Conservation (phyloP, 2,329 filamentous ascomycete genomes). For the Phialophora expanda region DNA sequence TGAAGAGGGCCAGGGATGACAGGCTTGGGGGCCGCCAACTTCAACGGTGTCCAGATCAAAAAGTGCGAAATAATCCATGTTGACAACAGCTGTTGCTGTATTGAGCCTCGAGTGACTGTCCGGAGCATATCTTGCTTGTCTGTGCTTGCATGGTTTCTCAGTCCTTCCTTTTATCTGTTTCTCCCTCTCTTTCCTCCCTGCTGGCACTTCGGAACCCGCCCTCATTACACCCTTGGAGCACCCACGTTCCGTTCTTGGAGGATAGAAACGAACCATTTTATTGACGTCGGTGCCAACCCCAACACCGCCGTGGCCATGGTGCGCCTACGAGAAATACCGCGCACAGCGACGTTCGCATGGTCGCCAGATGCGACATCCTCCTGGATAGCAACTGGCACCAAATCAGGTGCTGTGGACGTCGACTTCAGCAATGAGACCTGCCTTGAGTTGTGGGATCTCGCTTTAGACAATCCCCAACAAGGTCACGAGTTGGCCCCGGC, state of each 20-base stretch:
- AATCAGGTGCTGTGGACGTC: constrained; percentile 91
- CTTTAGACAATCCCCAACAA: constrained; percentile 75
- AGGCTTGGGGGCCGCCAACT: constrained; percentile 18
- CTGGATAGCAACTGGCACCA: constrained; percentile 88
- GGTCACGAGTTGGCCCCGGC: constrained; percentile 84
- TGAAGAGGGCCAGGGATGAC: constrained; percentile 30
- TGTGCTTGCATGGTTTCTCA: constrained; percentile 28
- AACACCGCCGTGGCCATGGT: constrained; percentile 69
- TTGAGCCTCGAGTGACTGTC: background rate
- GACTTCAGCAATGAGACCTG: constrained; percentile 98
- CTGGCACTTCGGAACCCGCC: background rate
- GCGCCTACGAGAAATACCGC: constrained; percentile 91
- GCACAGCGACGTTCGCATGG: constrained; percentile 98
- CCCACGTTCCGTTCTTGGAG: background rate
- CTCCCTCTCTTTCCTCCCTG: constrained; percentile 35
- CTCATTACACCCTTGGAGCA: background rate
- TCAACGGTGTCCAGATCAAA: constrained; percentile 32
- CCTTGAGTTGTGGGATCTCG: constrained; percentile 94
- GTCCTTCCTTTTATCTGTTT: constrained; percentile 24
- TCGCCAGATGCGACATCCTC: constrained; percentile 79
- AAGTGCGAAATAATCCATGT: constrained; percentile 25
- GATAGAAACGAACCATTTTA: background rate
- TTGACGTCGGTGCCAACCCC: background rate
- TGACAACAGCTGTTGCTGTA: constrained; percentile 23
- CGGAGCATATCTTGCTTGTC: constrained; percentile 3